Conservation (phyloP, 2,329 filamentous ascomycete genomes). For the Penicillium sp. region DNA sequence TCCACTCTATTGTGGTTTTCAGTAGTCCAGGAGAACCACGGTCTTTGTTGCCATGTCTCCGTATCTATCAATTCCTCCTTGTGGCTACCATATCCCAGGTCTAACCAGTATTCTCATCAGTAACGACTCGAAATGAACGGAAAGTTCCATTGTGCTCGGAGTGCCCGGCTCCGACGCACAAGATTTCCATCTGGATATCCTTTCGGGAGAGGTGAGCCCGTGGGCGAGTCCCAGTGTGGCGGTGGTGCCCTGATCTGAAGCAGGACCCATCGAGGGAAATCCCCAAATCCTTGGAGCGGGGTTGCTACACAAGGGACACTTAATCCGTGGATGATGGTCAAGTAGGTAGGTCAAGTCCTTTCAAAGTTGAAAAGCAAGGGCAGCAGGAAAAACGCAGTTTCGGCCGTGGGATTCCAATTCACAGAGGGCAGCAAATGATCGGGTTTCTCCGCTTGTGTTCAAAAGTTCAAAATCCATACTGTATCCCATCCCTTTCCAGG, state of each 20-base stretch:
- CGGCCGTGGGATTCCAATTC: not conserved
- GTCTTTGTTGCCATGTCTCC: not conserved
- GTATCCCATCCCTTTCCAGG: not conserved
- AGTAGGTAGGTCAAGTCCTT: conserved; percentile 1
- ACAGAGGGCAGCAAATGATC: conserved; percentile 5
- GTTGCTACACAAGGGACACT: not conserved
- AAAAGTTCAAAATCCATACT: conserved; percentile 11
- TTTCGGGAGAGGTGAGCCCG: not conserved
- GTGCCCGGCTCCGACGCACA: conserved; percentile 10
- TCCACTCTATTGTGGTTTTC: conserved; percentile 4
- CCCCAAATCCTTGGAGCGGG: not conserved
- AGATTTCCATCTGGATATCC: not conserved
- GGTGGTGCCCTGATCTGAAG: conserved; percentile 6
- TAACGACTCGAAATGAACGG: not conserved
- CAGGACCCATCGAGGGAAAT: not conserved
- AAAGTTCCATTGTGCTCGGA: conserved; percentile 2
- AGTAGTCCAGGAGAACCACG: not conserved
- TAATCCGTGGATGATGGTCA: conserved; percentile 1
- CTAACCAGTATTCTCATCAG: conserved; percentile 9
- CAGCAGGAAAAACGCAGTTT: conserved; percentile 4
- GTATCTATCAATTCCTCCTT: conserved; percentile 13
- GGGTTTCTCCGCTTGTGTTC: conserved; percentile 8
- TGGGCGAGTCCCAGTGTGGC: not conserved
- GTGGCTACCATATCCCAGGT: conserved; percentile 14
- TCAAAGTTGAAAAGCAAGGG: conserved; percentile 15